Percentiles rank a stretch among this genome's conserved stretches.
These are phyloP conservation scores for Eucalyptus caleyi DNA, from an alignment of 345 rosid genomes.

Conservation along the genomic window DNA sequence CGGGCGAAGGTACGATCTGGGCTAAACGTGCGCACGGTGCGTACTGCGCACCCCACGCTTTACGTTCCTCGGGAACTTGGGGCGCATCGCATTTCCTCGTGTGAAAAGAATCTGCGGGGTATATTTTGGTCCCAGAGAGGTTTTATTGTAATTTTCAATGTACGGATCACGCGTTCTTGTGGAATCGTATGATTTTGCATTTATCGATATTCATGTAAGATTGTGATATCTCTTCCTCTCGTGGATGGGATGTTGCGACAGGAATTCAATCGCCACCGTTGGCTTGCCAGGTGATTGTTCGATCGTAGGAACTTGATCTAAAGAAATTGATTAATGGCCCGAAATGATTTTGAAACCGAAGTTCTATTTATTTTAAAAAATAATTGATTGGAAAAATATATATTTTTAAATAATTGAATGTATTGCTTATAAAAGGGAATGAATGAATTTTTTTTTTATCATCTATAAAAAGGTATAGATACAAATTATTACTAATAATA, in stretches of 20 bases:
- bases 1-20: not conserved
- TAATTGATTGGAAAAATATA: too few relatives aligned
- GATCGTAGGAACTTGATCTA: not conserved
- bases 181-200: not conserved
- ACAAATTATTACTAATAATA: too few relatives aligned
- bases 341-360: not conserved
- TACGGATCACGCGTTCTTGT: not conserved
- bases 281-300: not conserved
- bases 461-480: too few relatives aligned
- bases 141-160: not conserved
- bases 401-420: accelerated
- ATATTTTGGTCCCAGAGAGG: not conserved
- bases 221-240: not conserved
- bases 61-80: too few relatives aligned
- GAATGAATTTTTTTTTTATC: too few relatives aligned
- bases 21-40: not conserved
- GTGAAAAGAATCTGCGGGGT: not conserved
- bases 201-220: not conserved
- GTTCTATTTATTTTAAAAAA: too few relatives aligned
- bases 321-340: not conserved
- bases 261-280: not conserved
- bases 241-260: not conserved
- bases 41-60: not conserved
- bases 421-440: too few relatives aligned
- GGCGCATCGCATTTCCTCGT: not conserved